Percentiles rank a stretch among this genome's conserved stretches.
phyloP scores from a whole-genome alignment of 2,329 filamentous ascomycete species.

The Fusarium heterosporum region DNA sequence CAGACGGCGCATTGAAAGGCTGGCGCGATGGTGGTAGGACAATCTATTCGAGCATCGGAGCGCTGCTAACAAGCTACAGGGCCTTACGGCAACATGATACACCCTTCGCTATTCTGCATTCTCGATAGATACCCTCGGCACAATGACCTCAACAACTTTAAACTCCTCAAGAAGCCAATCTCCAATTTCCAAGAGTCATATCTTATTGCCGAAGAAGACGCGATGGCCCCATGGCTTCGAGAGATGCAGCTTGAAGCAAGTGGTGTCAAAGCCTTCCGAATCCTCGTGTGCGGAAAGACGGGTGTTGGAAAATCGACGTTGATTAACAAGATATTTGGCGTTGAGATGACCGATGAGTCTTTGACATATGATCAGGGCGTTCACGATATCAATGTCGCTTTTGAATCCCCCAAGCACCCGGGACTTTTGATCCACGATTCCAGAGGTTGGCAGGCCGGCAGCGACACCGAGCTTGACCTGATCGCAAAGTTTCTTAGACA shows the following conservation, averaged over 20 bases:
- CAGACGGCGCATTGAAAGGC: conserved; percentile 26
- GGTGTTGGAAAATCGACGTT: conserved; percentile 45
- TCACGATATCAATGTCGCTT: conserved; percentile 45
- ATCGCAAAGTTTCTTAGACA: conserved; percentile 45
- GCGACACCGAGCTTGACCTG: conserved; percentile 41
- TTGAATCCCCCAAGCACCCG: conserved; percentile 43
- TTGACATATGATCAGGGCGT: conserved; percentile 43
- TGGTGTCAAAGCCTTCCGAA: conserved; percentile 44
- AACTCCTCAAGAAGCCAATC: conserved; percentile 33
- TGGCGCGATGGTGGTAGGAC: conserved; percentile 33
- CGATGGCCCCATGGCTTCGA: conserved; percentile 39
- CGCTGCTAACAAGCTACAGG: neutral
- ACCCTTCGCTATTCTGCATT: conserved; percentile 43
- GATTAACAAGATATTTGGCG: conserved; percentile 47
- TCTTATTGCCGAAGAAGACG: conserved; percentile 14
- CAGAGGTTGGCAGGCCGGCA: conserved; percentile 45
- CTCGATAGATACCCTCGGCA: conserved; percentile 42
- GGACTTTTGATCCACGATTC: conserved; percentile 45
- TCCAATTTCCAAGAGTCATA: conserved; percentile 39
- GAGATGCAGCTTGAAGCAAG: conserved; percentile 43
- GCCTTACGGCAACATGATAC: conserved; percentile 38
- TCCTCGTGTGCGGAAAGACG: conserved; percentile 44
- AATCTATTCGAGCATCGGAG: neutral
- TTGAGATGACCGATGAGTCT: conserved; percentile 44
- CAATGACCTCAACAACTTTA: conserved; percentile 36